A percentile compares a stretch with the other conserved stretches of the same genome.
Conservation (phyloP, 148 eudicot genomes). For the Rhododendron vialii region DNA sequence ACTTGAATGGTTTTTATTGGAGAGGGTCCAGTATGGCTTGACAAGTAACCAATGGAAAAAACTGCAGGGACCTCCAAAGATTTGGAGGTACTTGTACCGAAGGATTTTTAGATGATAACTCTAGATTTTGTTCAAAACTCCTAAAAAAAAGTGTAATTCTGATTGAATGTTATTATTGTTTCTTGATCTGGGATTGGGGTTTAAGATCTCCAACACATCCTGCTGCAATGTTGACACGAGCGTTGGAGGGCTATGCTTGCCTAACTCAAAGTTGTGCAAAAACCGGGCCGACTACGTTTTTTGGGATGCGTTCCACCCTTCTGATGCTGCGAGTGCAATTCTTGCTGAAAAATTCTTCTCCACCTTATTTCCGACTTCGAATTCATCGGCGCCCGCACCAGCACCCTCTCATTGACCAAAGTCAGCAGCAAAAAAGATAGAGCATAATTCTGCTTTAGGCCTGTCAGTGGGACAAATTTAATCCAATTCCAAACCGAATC, state of each 20-base stretch:
- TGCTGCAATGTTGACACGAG: conserved; percentile 68
- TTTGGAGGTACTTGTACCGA: background rate
- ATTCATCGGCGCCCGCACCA: background rate
- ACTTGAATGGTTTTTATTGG: background rate
- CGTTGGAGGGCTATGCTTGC: conserved; percentile 75
- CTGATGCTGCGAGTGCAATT: conserved; percentile 78
- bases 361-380: conserved; percentile 26
- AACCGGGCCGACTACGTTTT: conserved; percentile 72
- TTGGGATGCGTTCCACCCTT: conserved; percentile 94
- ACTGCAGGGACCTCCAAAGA: background rate
- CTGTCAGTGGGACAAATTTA: background rate
- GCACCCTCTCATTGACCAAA: conserved; percentile 1
- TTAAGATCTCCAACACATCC: conserved; percentile 70
- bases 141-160: background rate
- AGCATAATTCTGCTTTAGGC: background rate
- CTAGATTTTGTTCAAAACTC: background rate
- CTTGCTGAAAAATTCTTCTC: conserved; percentile 61
- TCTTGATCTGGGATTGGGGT: conserved; percentile 32
- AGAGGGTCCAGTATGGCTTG: background rate
- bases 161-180: background rate
- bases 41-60: background rate
- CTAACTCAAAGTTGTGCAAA: conserved; percentile 63
- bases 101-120: background rate
- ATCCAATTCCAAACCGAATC: background rate
- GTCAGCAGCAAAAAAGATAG: background rate